Conservation (phyloP, 208 protist genomes). For the Porcisia hertigi region DNA sequence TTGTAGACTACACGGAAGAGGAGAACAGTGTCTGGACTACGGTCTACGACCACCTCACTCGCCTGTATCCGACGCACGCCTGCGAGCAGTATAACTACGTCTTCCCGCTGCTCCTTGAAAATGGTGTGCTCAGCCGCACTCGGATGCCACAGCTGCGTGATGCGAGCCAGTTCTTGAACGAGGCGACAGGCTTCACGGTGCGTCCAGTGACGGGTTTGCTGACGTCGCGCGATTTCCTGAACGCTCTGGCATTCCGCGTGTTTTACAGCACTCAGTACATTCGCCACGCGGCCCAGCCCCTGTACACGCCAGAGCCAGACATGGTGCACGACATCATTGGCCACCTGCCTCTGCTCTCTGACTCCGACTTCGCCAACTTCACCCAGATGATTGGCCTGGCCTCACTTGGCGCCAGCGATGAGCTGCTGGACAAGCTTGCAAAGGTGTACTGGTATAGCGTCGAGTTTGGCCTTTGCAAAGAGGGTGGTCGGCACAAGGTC, state of each 20-base stretch:
- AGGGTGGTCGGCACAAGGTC: slow-evolving; percentile 84
- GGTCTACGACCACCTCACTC: slow-evolving; percentile 85
- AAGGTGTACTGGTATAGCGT: slow-evolving; percentile 96
- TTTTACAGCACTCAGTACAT: slow-evolving; percentile 98
- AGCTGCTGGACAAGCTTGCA: slow-evolving; percentile 91
- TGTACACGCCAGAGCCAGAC: slow-evolving; percentile 97
- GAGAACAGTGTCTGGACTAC: slow-evolving; percentile 91
- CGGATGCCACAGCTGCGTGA: slow-evolving; percentile 95
- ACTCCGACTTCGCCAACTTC: slow-evolving; percentile 96
- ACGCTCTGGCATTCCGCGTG: slow-evolving; percentile 94
- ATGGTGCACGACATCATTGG: slow-evolving; percentile 95
- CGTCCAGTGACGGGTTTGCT: slow-evolving; percentile 94
- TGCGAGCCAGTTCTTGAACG: slow-evolving; percentile 92
- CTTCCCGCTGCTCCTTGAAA: slow-evolving; percentile 92
- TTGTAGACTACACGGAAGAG: slow-evolving; percentile 91
- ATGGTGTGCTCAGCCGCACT: slow-evolving; percentile 89
- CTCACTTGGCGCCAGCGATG: slow-evolving; percentile 95
- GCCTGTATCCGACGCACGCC: slow-evolving; percentile 92
- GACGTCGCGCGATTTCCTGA: slow-evolving; percentile 95
- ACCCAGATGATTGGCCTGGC: slow-evolving; percentile 97
- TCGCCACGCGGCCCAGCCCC: slow-evolving; percentile 91
- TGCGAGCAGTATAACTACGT: slow-evolving; percentile 94
- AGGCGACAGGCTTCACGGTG: slow-evolving; percentile 93
- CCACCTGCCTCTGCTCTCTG: slow-evolving; percentile 96
- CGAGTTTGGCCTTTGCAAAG: slow-evolving; percentile 95